Evolutionary conservation across 495 filamentous ascomycete species (phyloP).

Genomic region (Parachaetomium inaequale): DNA sequence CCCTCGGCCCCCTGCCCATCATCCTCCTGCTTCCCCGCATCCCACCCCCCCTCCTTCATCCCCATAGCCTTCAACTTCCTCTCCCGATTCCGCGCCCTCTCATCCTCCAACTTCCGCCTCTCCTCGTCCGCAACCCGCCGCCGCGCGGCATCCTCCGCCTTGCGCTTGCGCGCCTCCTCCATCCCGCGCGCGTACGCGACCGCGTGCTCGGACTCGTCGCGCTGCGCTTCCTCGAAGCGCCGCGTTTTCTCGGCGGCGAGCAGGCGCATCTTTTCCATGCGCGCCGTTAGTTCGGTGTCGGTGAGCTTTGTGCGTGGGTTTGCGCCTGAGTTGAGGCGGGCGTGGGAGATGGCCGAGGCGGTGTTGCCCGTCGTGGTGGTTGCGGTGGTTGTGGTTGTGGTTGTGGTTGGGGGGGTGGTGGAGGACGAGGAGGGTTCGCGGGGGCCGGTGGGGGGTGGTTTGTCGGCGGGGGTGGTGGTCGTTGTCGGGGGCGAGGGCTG

Average conservation of each 20-base stretch:
- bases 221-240: slow-evolving; percentile 48
- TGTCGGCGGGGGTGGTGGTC: neutral
- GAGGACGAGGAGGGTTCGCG: slow-evolving; percentile 10
- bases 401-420: slow-evolving; percentile 7
- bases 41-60: slow-evolving; percentile 43
- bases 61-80: slow-evolving; percentile 48
- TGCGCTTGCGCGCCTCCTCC: slow-evolving; percentile 47
- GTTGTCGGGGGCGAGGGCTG: slow-evolving; percentile 1
- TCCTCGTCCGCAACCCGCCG: slow-evolving; percentile 41
- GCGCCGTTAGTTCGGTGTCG: slow-evolving; percentile 48
- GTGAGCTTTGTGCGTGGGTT: slow-evolving; percentile 53
- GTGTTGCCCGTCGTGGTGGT: slow-evolving; percentile 26
- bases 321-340: slow-evolving; percentile 43
- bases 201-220: slow-evolving; percentile 50
- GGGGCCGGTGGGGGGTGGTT: slow-evolving; percentile 7
- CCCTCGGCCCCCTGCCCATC: slow-evolving; percentile 33
- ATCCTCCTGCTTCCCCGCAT: slow-evolving; percentile 42
- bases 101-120: slow-evolving; percentile 46
- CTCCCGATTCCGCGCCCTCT: slow-evolving; percentile 46
- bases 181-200: slow-evolving; percentile 48
- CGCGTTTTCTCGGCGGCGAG: slow-evolving; percentile 45
- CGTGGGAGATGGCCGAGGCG: slow-evolving; percentile 27
- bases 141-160: slow-evolving; percentile 41
- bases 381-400: slow-evolving; percentile 11
- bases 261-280: slow-evolving; percentile 51